Percentiles rank a stretch among this genome's conserved stretches.
Evolutionary conservation across 345 rosid genomes (phyloP).

Genomic region (Anastatica hierochuntica): DNA sequence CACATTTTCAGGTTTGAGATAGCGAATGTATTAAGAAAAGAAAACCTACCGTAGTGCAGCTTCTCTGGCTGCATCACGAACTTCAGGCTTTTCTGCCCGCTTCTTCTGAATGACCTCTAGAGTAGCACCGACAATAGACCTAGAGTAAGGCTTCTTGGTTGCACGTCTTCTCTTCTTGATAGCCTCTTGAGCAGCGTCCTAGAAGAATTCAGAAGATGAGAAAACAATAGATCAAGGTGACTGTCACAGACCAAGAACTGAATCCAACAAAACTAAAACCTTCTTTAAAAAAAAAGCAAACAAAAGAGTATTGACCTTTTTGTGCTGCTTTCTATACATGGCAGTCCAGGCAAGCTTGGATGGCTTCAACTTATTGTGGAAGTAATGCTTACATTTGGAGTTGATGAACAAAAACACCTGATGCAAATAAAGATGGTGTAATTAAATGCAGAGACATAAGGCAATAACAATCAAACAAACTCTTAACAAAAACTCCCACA

Average conservation of each 20-base stretch:
- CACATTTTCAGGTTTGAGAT: no score
- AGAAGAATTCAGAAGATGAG: background rate
- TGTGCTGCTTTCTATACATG: constrained; percentile 75
- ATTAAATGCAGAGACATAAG: background rate
- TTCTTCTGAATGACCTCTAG: constrained; percentile 69
- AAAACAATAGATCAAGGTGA: background rate
- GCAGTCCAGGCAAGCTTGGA: constrained; percentile 85
- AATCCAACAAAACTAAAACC: background rate
- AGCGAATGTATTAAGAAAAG: no score
- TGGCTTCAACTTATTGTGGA: constrained; percentile 87
- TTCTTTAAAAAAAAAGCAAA: no score
- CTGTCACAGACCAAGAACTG: background rate
- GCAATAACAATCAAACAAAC: background rate
- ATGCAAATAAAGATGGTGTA: background rate
- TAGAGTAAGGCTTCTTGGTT: constrained; percentile 68
- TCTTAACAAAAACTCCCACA: no score
- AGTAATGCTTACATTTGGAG: constrained; percentile 89
- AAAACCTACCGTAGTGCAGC: constrained; percentile 53
- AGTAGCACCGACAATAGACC: constrained; percentile 74
- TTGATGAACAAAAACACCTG: constrained; percentile 80
- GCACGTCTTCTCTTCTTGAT: constrained; percentile 55
- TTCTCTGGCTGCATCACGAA: constrained; percentile 72
- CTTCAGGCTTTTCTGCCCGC: constrained; percentile 77
- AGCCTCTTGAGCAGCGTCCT: constrained; percentile 76
- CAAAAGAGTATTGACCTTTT: constrained; percentile 25